Evolutionary conservation across 2,329 filamentous ascomycete species (phyloP).

Genomic region (Microsporum canis): DNA sequence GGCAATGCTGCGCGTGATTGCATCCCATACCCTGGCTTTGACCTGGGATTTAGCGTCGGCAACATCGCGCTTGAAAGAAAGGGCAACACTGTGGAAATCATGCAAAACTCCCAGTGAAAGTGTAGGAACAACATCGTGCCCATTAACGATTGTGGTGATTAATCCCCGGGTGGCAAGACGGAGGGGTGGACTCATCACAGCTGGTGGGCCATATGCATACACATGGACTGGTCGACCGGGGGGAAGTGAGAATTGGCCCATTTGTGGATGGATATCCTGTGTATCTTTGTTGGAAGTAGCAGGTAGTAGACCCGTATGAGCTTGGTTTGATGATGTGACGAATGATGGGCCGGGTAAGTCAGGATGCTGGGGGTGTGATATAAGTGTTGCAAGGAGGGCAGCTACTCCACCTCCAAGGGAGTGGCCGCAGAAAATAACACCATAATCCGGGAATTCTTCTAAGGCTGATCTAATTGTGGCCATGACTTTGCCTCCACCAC

Average conservation of each 20-base stretch:
- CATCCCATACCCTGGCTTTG: conserved; percentile 53
- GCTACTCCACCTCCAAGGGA: conserved; percentile 60
- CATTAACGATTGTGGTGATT: conserved; percentile 63
- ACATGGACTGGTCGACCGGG: conserved; percentile 62
- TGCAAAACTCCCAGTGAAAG: conserved; percentile 63
- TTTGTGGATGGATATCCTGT: conserved; percentile 14
- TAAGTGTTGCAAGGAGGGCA: conserved; percentile 57
- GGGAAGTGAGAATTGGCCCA: conserved; percentile 43
- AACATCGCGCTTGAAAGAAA: conserved; percentile 63
- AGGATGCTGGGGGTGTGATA: conserved; percentile 47
- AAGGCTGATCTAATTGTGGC: conserved; percentile 55
- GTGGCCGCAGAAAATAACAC: conserved; percentile 58
- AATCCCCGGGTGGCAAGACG: conserved; percentile 60
- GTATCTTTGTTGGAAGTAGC: conserved; percentile 2
- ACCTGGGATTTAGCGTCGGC: conserved; percentile 57
- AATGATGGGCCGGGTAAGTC: conserved; percentile 47
- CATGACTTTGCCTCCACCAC: conserved; percentile 55
- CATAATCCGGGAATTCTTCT: conserved; percentile 56
- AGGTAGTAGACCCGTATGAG: conserved; percentile 26
- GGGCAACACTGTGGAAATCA: conserved; percentile 60
- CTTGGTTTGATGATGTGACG: conserved; percentile 43
- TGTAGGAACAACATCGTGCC: conserved; percentile 61
- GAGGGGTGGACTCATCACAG: conserved; percentile 59
- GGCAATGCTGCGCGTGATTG: conserved; percentile 50
- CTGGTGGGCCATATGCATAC: conserved; percentile 65